A percentile compares a stretch with the other conserved stretches of the same genome.
These are phyloP conservation scores for Tubosaeta sp. DNA, from an alignment of 768 basidiomycete genomes.

Conservation along the genomic window DNA sequence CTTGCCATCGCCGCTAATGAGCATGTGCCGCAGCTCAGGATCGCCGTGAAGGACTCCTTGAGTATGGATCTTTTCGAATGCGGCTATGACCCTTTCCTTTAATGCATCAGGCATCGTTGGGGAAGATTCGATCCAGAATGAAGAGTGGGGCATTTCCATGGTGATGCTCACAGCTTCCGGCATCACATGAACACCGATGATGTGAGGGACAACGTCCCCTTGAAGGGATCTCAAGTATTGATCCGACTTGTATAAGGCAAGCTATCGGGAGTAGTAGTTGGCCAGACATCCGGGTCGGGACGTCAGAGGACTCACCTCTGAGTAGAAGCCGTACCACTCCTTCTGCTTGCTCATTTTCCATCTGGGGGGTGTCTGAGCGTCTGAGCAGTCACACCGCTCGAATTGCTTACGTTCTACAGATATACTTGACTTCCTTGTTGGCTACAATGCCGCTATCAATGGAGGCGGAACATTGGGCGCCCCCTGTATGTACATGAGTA, in stretches of 20 bases:
- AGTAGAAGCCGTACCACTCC: slow-evolving; percentile 38
- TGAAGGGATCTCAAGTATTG: slow-evolving; percentile 47
- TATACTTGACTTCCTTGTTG: slow-evolving; percentile 28
- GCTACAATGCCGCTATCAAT: slow-evolving; percentile 33
- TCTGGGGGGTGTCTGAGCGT: slow-evolving; percentile 17
- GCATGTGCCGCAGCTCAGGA: slow-evolving; percentile 47
- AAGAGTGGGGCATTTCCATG: slow-evolving; percentile 53
- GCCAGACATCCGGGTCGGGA: slow-evolving; percentile 8
- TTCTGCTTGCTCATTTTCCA: slow-evolving; percentile 31
- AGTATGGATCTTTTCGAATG: slow-evolving; percentile 46
- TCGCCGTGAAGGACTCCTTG: slow-evolving; percentile 47
- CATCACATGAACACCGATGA: slow-evolving; percentile 47
- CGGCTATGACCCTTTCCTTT: slow-evolving; percentile 49
- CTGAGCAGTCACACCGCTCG: not conserved
- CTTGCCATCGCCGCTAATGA: slow-evolving; percentile 49
- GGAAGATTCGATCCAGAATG: slow-evolving; percentile 61
- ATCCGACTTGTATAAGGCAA: slow-evolving; percentile 46
- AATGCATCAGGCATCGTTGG: slow-evolving; percentile 50
- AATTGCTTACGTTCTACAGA: slow-evolving; percentile 34
- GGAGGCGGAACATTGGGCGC: slow-evolving; percentile 35
- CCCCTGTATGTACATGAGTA: slow-evolving; percentile 24
- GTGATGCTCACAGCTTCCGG: slow-evolving; percentile 37
- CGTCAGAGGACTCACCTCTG: slow-evolving; percentile 30
- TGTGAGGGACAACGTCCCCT: slow-evolving; percentile 46
- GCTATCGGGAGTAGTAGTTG: slow-evolving; percentile 31